A percentile compares a stretch with the other conserved stretches of the same genome.
phyloP scores from a whole-genome alignment of 2,329 filamentous ascomycete genomes.

The Trichoderma lentiforme region DNA sequence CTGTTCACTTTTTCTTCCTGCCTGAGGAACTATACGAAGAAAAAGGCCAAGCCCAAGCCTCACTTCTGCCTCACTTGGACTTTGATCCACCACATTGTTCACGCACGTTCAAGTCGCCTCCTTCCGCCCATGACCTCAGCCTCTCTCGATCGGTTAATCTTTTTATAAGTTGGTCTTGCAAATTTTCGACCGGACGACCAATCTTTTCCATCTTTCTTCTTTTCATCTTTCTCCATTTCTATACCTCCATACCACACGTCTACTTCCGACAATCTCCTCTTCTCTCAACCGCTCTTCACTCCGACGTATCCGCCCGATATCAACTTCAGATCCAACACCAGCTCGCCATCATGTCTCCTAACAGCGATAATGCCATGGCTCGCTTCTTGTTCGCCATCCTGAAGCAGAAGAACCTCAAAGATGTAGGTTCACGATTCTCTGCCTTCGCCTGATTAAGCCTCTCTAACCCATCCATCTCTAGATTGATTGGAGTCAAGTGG shows the following conservation, averaged over 20 bases:
- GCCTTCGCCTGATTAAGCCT: neutral
- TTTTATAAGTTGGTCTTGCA: neutral
- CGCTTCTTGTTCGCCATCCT: conserved; percentile 59
- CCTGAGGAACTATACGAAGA: neutral
- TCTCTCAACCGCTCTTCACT: neutral
- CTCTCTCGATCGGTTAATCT: neutral
- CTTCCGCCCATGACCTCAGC: neutral
- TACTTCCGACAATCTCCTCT: neutral
- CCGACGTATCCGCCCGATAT: neutral
- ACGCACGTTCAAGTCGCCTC: neutral
- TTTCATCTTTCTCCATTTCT: neutral
- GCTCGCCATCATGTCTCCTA: conserved; percentile 46
- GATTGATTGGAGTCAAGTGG: conserved; percentile 60
- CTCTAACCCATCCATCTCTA: conserved; percentile 28
- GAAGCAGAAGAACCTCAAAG: conserved; percentile 58
- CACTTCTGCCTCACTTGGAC: neutral
- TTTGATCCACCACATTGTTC: neutral
- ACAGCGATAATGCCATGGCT: conserved; percentile 55
- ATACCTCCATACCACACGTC: neutral
- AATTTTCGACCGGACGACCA: neutral
- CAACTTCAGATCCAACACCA: neutral
- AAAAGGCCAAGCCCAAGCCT: neutral
- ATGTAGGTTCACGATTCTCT: conserved; percentile 43
- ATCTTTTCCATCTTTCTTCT: neutral
- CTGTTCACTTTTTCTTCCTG: neutral